These are phyloP conservation scores for Cylindrotheca fusiformis DNA, from an alignment of 108 stramenopile species.

Conservation along the genomic window DNA sequence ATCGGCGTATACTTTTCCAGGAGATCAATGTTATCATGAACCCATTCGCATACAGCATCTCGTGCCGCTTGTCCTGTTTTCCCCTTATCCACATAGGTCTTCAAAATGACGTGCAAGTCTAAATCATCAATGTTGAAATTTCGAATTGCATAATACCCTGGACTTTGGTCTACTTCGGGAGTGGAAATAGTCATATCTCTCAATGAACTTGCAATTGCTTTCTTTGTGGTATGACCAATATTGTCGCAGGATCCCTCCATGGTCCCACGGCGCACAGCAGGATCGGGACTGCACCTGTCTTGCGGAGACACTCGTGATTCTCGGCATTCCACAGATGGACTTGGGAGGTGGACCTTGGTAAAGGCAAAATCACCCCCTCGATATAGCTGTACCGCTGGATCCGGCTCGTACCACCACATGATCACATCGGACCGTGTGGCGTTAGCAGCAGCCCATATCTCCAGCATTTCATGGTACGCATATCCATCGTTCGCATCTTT, in stretches of 20 bases:
- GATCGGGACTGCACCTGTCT: conserved; percentile 11
- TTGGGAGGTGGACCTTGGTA: conserved; percentile 13
- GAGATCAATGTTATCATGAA: conserved; percentile 10
- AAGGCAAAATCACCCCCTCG: conserved; percentile 17
- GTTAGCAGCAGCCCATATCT: conserved; percentile 31
- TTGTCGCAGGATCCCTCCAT: conserved; percentile 20
- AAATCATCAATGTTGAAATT: conserved; percentile 5
- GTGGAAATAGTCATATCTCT: neutral
- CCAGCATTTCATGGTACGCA: conserved; percentile 26
- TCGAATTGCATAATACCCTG: conserved; percentile 15
- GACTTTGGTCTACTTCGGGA: conserved; percentile 1
- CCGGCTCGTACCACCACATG: conserved; percentile 27
- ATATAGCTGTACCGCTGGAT: conserved; percentile 9
- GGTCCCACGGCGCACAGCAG: neutral
- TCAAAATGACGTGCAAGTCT: conserved; percentile 8
- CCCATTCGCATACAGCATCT: conserved; percentile 23
- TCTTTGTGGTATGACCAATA: conserved; percentile 14
- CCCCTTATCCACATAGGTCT: conserved; percentile 1
- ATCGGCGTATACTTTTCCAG: conserved; percentile 4
- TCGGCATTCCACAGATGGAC: conserved; percentile 2
- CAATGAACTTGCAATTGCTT: neutral
- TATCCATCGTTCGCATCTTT: conserved; percentile 22
- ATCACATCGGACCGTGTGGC: conserved; percentile 18
- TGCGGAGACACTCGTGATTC: conserved; percentile 1
- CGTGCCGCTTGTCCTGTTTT: conserved; percentile 1